Conservation (phyloP, 1,139 yeast species). For the Yamadazyma siamensis region DNA sequence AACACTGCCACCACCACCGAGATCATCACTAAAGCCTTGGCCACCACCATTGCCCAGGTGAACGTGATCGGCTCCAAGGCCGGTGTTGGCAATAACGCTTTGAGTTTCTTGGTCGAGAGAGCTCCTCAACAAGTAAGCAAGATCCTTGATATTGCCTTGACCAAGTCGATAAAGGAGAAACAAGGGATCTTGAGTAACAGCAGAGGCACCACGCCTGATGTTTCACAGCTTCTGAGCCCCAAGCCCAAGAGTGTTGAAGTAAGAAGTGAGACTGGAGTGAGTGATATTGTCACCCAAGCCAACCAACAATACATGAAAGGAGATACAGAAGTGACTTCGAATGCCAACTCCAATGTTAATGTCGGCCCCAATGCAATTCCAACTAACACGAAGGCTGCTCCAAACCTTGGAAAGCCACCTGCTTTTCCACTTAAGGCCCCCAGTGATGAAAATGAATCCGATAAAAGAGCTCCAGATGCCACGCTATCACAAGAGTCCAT, state of each 20-base stretch:
- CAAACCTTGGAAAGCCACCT: constrained; percentile 12
- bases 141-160: constrained; percentile 78
- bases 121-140: constrained; percentile 86
- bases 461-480: no score
- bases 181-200: constrained; percentile 25
- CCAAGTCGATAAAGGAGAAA: constrained; percentile 68
- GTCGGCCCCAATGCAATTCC: no score
- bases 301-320: no score
- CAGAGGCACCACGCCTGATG: constrained; percentile 27
- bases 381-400: no score
- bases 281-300: constrained; percentile 11
- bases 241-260: constrained; percentile 7
- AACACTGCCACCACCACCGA: constrained; percentile 74
- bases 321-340: no score
- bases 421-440: constrained; percentile 3
- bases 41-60: constrained; percentile 88
- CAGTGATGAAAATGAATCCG: no score
- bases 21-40: constrained; percentile 85
- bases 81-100: constrained; percentile 78
- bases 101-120: constrained; percentile 75
- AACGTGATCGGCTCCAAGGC: constrained; percentile 83
- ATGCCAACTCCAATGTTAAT: no score
- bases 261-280: constrained; percentile 2
- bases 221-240: constrained; percentile 17
- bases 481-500: no score